Base-by-base conservation (phyloP, 2,329 filamentous ascomycete genomes). In the Penicillium sp. region DNA sequence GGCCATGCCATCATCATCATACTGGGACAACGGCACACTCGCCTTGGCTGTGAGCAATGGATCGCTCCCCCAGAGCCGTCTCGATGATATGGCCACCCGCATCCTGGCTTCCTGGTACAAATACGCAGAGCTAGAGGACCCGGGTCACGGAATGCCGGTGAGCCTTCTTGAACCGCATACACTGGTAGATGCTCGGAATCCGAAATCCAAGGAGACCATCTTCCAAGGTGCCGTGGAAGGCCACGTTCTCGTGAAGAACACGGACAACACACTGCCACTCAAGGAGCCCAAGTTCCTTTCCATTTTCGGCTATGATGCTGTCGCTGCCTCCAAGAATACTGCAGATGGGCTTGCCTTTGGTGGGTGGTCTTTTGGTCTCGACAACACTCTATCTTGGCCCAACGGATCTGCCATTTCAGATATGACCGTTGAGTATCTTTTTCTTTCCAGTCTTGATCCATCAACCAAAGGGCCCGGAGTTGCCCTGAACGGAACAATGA, bases 1-100 rank as follows among this genome's bases (percentile, higher is more conserved):
- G 89, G 81, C 82, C 18, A 93, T 93, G 90, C 89, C 89, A 1
- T 89, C 89, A 49, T 14, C 33, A 12, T 29, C 45, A 1, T 63
- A 52, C 45, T 67, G 65, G 65, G 59, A 52, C 1, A 26, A 55
- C 37, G 69, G 72, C 40, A 78, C 89, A 1, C 75, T 79, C 1
- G 71, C 79, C 8, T 37, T 18, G 8, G 82, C 85, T 0, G 81
- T 89, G 22, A 77, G 75, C 11, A 88, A 88, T 59, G 85, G 85
- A 3, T 81, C 81, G 0, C 69, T 89, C 0, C 71, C 83, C 0
- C 74, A 81, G 51, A 72, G 74, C 2, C 78, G 86, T n/a, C 55
- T 89, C 0, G 76, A 81, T 50, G 84, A 88, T 57, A 88, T 88
- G 85, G 82, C 77, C 0, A 81, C 75, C n/a, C 33, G 33, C 15